Evolutionary conservation across 2,329 filamentous ascomycete genomes (phyloP), one percentile per base, ranked within the genome.

Genomic region (Aspergillus sp.): DNA sequence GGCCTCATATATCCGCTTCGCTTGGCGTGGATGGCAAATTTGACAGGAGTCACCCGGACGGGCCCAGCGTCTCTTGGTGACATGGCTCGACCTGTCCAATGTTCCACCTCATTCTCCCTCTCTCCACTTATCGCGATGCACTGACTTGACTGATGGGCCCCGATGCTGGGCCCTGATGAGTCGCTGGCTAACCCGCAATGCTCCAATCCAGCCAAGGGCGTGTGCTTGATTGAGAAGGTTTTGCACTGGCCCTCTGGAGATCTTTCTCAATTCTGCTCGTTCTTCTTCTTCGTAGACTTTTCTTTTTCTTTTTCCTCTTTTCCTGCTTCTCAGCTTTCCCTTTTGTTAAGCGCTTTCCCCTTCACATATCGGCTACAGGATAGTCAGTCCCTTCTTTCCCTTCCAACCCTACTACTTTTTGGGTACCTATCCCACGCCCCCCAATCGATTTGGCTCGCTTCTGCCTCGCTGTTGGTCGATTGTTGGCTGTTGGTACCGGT

Each of bases 271-370:
- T 36, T 36, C 32, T 13, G 10, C 32, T 36, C 32, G 32, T 36
- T 36, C 32, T 36, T 32, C 39, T 42, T 44, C 53, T 32, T 54
- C 36, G 52, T 23, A 15, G 39, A 32, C 15, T 17, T 36, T 32
- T 21, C 8, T 53, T 15, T 39, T 27, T 15, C 47, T 15, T 25
- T 17, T 21, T 5, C 27, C n/a, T 42, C 19, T 54, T 63, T 54
- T 47, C 56, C 50, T 60, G 48, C 54, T 57, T 61, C 39, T 38
- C 54, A 10, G 25, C 21, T 48, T 15, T 21, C 19, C 25, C 44
- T 49, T n/a, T 21, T 50, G 60, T 57, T 59, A 42, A 59, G 53
- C 52, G 49, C 44, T 49, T 30, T 49, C 44, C 32, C 15, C 27
- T 49, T 30, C 23, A 27, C 25, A 27, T 17, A 7, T 10, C 25